Base-by-base conservation (phyloP, 768 basidiomycete species). In the Boletus subparvulus region DNA sequence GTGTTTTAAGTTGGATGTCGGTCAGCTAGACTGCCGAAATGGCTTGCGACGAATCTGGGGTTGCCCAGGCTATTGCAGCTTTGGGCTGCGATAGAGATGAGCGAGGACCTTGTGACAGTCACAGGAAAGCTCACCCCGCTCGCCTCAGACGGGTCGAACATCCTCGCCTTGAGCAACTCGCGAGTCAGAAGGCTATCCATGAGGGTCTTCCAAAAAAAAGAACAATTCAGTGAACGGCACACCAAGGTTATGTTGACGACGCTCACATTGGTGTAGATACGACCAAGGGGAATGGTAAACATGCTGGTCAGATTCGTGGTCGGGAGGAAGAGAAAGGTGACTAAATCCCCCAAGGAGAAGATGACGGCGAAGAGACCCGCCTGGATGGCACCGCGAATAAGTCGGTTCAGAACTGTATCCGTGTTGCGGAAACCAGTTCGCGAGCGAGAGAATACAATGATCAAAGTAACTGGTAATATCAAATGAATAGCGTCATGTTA, bases 251-350 rank as follows among this genome's bases (percentile, higher is more conserved):
- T 14, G 14, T 14, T 16, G 16, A 37, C 2, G 16, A 6, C 14
- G 11, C 47, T 10, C 19, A 49, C 48, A 19, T 81, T 81, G 4
- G 79, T 80, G 54, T 75, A 68, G 54, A 81, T 77, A 14, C 77
- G 74, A 32, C 76, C 75, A 21, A 77, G 62, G 3, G 77, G 73
- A n/a, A 76, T 65, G 5, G 73, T 68, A 26, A 49, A 43, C 13
- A 51, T 19, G 21, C 30, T 32, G 42, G 73, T 77, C 3, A 75
- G 47, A 41, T 69, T 73, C 6, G 74, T 74, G 6, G 56, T 59
- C 3, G 69, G 68, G 24, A 64, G 56, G 16, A 51, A 50, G 13
- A 66, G 7, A 58, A 76, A 75, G 0, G 69, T 60, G 44, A 46
- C 17, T 28, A 39, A 3, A 19, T 53, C 44, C 11, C n/a, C 42